Evolutionary conservation across 2,329 filamentous ascomycete genomes (phyloP), one percentile per base, ranked within the genome.

Genomic region (Dactylonectria estremocensis): DNA sequence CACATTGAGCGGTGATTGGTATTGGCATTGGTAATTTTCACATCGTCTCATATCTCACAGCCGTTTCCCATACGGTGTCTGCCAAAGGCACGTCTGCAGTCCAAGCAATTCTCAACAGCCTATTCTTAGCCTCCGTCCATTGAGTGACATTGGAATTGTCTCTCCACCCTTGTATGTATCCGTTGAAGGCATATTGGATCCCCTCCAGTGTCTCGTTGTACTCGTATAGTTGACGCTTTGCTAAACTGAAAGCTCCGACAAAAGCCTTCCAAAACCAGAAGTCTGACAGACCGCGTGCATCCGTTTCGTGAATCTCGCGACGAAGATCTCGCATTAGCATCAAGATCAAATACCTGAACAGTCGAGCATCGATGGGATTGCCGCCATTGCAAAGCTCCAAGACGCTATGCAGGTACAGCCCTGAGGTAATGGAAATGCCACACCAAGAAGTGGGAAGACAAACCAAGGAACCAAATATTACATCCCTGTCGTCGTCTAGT

Each of bases 181-280:
- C 46, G 16, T 14, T 3, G 13, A 72, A 70, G 2, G 14, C 18
- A 6, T 8, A 11, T 11, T 37, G 13, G 0, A 72, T 35, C 2
- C 31, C 10, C 11, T 35, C 46, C 13, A 73, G 6, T 0, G 24
- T 13, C 1, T 49, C 24, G 3, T 56, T 18, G 16, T 13, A 20
- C 50, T 10, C 50, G 14, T 53, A 11, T 6, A 56, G 18, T 3
- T n/a, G 20, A 28, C 43, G 53, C 3, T 2, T 45, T 20, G 13
- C 35, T 8, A 56, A 24, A 9, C 71, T 70, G 16, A 64, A 72
- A 2, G 46, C 64, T 5, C 70, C 69, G 0, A 72, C 13, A 20
- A 74, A 74, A 0, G 67, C 65, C 20, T 69, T 64, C 72, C 72
- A 74, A 8, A 75, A 45, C 72, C 72, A 72, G 11, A 75, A 59